Evolutionary conservation across 352 stramenopile genomes (phyloP).

Genomic region (Globisporangium polare): DNA sequence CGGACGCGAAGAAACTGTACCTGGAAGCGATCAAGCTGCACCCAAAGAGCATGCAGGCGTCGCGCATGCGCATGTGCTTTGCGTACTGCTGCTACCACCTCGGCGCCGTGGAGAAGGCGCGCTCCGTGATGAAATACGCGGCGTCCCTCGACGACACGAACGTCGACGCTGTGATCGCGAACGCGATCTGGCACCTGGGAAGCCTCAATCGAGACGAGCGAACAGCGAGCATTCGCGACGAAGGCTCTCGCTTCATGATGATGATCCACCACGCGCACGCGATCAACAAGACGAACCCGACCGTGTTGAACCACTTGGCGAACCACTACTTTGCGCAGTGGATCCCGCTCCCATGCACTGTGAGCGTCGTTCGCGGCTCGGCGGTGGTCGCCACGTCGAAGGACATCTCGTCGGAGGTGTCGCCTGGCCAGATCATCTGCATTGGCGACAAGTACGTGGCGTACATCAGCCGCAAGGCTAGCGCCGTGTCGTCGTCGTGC

Average conservation of each 20-base stretch:
- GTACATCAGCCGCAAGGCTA: slow-evolving; percentile 73
- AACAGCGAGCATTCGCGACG: slow-evolving; percentile 71
- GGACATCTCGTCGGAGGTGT: slow-evolving; percentile 86
- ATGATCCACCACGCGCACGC: slow-evolving; percentile 89
- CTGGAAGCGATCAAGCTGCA: slow-evolving; percentile 93
- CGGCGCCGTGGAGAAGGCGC: slow-evolving; percentile 86
- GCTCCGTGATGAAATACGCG: slow-evolving; percentile 81
- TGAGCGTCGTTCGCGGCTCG: slow-evolving; percentile 83
- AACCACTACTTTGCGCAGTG: slow-evolving; percentile 99
- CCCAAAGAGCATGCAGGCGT: slow-evolving; percentile 86
- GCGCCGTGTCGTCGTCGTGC: slow-evolving; percentile 54
- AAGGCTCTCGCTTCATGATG: slow-evolving; percentile 89
- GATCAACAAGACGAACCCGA: slow-evolving; percentile 86
- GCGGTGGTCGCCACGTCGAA: slow-evolving; percentile 82
- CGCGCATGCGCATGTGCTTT: slow-evolving; percentile 94
- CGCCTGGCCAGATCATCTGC: slow-evolving; percentile 90
- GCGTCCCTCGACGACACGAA: slow-evolving; percentile 87
- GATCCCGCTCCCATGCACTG: slow-evolving; percentile 88
- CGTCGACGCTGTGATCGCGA: slow-evolving; percentile 93
- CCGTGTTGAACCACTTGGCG: slow-evolving; percentile 95
- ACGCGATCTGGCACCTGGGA: slow-evolving; percentile 90
- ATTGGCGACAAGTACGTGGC: slow-evolving; percentile 91
- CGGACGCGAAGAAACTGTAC: slow-evolving; percentile 91
- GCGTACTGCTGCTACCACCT: slow-evolving; percentile 96
- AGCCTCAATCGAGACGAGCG: slow-evolving; percentile 73